A percentile compares a stretch with the other conserved stretches of the same genome.
These are phyloP conservation scores for Candida nonsorbophila DNA, from an alignment of 805 yeast species.

Conservation along the genomic window DNA sequence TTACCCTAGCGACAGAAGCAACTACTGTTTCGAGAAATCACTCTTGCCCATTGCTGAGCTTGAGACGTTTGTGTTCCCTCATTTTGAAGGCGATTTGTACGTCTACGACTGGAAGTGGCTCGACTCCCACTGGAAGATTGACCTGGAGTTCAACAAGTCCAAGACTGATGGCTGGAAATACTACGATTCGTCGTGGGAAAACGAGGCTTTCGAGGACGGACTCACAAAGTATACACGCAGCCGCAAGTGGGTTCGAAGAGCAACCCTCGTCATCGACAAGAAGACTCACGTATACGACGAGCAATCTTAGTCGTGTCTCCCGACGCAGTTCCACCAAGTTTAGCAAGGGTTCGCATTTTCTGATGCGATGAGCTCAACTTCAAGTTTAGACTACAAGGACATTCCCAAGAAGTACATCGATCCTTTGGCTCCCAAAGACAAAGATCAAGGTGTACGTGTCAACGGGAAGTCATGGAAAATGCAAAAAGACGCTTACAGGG, in stretches of 20 bases:
- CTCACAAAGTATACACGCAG: constrained; percentile 47
- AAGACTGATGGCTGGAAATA: constrained; percentile 50
- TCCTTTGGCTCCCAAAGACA: constrained; percentile 28
- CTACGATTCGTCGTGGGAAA: constrained; percentile 48
- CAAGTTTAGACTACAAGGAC: constrained; percentile 21
- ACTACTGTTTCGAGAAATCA: constrained; percentile 41
- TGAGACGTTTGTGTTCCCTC: constrained; percentile 43
- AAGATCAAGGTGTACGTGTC: constrained; percentile 45
- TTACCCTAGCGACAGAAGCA: constrained; percentile 48
- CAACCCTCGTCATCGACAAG: constrained; percentile 26
- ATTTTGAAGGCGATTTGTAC: constrained; percentile 29
- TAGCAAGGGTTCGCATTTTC: too few relatives aligned
- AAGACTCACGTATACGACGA: too few relatives aligned
- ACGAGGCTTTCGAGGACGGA: constrained; percentile 37
- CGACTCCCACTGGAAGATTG: constrained; percentile 48
- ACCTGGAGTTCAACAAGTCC: constrained; percentile 31
- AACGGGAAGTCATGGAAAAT: constrained; percentile 73
- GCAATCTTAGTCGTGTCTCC: too few relatives aligned
- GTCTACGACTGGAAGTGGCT: constrained; percentile 53
- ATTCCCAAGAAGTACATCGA: constrained; percentile 32
- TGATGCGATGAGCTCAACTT: constrained; percentile 30
- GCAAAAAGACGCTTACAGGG: constrained; percentile 62
- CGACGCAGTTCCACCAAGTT: too few relatives aligned
- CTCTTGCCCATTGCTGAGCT: constrained; percentile 16
- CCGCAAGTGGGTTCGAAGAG: constrained; percentile 47